Conservation (phyloP, 495 filamentous ascomycete species). For the Hypoxylon crocopeplum region DNA sequence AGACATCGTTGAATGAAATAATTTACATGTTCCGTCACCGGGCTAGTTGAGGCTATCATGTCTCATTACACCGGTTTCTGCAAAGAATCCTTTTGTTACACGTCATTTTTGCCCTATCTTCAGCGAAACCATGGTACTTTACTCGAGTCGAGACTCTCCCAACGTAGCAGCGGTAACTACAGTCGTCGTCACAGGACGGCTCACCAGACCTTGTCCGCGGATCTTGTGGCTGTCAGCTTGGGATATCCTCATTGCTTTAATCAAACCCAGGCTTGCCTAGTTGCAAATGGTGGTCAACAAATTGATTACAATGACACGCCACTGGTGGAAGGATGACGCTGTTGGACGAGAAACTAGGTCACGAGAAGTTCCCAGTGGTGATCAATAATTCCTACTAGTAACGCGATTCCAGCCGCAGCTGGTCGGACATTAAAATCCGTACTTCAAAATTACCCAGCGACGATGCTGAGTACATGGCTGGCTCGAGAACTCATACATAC, state of each 20-base stretch:
- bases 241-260: constrained; percentile 32
- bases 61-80: constrained; percentile 26
- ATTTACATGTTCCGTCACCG: constrained; percentile 23
- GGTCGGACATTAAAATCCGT: too few relatives aligned
- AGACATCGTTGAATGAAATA: constrained; percentile 35
- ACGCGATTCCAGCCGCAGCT: constrained; percentile 1
- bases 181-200: constrained; percentile 3
- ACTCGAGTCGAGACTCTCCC: constrained; percentile 18
- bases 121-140: background rate
- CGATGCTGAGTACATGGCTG: background rate
- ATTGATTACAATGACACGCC: constrained; percentile 17
- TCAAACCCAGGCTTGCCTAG: constrained; percentile 20
- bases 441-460: too few relatives aligned
- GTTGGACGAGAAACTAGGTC: background rate
- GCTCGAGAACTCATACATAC: background rate
- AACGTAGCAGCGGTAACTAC: constrained; percentile 10
- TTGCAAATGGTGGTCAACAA: constrained; percentile 12
- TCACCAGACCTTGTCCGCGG: constrained; percentile 4
- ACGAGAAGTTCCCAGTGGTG: background rate
- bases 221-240: constrained; percentile 3
- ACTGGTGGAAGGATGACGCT: constrained; percentile 13
- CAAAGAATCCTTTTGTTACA: constrained; percentile 35
- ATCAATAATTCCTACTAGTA: background rate
- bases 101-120: constrained; percentile 30
- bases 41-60: constrained; percentile 26